A percentile compares a stretch with the other conserved stretches of the same genome.
Evolutionary conservation across 805 yeast species (phyloP).

Genomic region (Komagataella populi): DNA sequence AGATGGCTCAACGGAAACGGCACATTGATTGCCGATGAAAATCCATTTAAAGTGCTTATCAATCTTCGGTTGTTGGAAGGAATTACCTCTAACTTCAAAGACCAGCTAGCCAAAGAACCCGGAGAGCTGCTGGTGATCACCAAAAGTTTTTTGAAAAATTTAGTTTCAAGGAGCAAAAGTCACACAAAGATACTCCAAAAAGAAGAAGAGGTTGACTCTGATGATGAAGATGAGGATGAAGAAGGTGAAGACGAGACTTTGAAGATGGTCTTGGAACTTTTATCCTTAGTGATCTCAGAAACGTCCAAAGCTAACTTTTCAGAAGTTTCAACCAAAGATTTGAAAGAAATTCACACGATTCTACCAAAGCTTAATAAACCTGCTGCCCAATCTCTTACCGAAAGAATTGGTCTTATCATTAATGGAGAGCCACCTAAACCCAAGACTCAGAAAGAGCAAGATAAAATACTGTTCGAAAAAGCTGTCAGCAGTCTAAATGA

Average conservation of each 20-base stretch:
- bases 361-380: constrained; percentile 2
- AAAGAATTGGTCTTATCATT: constrained; percentile 17
- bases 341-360: constrained; percentile 7
- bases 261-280: constrained; percentile 21
- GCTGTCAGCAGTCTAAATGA: constrained; percentile 65
- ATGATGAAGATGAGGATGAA: constrained; percentile 21
- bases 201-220: constrained; percentile 21
- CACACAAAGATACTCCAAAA: constrained; percentile 1
- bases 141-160: background rate
- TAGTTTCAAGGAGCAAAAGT: constrained; percentile 3
- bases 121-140: constrained; percentile 29
- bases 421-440: constrained; percentile 13
- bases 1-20: constrained; percentile 37
- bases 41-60: constrained; percentile 40
- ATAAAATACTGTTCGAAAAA: constrained; percentile 29
- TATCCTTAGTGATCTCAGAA: constrained; percentile 22
- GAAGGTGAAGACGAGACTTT: constrained; percentile 17
- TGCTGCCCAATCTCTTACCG: constrained; percentile 14
- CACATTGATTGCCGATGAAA: constrained; percentile 14
- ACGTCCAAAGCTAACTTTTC: constrained; percentile 6
- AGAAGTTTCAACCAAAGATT: constrained; percentile 1
- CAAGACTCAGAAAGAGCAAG: constrained; percentile 13
- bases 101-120: constrained; percentile 40
- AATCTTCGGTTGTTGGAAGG: constrained; percentile 55
- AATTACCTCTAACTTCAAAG: constrained; percentile 43